phyloP scores from a whole-genome alignment of 441 rosid species.

The Adansonia grandidieri region DNA sequence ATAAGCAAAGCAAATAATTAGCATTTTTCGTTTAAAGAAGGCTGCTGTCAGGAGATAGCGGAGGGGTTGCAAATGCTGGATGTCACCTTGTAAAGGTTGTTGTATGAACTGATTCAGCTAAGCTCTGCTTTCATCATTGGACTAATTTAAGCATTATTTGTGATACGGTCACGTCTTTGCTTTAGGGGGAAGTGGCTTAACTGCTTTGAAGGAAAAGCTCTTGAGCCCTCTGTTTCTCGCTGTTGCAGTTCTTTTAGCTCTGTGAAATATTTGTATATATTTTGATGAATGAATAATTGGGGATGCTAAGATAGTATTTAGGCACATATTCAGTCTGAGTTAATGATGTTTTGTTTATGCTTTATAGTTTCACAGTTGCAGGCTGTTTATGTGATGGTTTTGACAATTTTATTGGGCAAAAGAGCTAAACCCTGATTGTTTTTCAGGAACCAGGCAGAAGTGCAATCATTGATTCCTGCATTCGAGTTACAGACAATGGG shows the following conservation, averaged over 20 bases:
- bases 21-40: not conserved
- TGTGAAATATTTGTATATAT: not conserved
- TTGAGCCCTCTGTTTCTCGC: not conserved
- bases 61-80: too few species aligned
- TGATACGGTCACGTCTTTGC: not conserved
- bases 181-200: not conserved
- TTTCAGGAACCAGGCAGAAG: constrained; percentile 78
- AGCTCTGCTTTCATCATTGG: too few species aligned
- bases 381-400: not conserved
- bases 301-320: not conserved
- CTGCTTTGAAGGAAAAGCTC: not conserved
- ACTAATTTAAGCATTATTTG: constrained; percentile 6
- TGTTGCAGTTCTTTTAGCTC: constrained; percentile 12
- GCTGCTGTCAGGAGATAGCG: too few species aligned
- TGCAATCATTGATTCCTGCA: constrained; percentile 82
- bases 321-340: constrained; percentile 20
- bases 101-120: too few species aligned
- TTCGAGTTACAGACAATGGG: constrained; percentile 92
- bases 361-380: not conserved
- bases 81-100: too few species aligned
- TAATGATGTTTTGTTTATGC: constrained; percentile 14
- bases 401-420: constrained; percentile 1
- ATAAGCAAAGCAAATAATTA: constrained; percentile 7
- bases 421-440: constrained; percentile 23
- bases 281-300: not conserved